A percentile compares a stretch with the other conserved stretches of the same genome.
These are phyloP conservation scores for Monosporascus sp. DNA, from an alignment of 2,329 filamentous ascomycete species.

Conservation along the genomic window DNA sequence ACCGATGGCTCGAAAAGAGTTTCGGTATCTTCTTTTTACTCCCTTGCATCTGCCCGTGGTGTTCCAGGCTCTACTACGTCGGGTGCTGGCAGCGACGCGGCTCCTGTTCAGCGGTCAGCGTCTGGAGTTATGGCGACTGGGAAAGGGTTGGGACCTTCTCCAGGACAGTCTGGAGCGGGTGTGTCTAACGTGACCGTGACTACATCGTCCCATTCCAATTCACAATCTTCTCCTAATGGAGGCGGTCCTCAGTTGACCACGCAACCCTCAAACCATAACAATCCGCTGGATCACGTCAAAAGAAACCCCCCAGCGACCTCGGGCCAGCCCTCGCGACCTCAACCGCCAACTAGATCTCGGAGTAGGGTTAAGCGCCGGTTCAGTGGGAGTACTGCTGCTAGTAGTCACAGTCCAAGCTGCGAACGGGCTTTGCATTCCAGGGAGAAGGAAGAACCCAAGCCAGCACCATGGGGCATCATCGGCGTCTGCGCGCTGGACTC, in stretches of 20 bases:
- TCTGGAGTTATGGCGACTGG: constrained; percentile 43
- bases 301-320: constrained; percentile 31
- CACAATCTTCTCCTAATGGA: constrained; percentile 33
- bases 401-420: constrained; percentile 74
- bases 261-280: constrained; percentile 35
- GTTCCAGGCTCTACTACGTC: constrained; percentile 48
- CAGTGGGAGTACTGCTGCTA: constrained; percentile 76
- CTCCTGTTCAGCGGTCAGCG: constrained; percentile 35
- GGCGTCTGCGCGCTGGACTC: constrained; percentile 93
- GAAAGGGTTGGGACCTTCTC: constrained; percentile 33
- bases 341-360: constrained; percentile 52
- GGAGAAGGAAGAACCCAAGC: constrained; percentile 57
- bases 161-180: constrained; percentile 45
- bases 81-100: constrained; percentile 47
- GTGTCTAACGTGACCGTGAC: constrained; percentile 50
- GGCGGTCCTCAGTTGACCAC: constrained; percentile 43
- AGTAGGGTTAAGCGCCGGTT: constrained; percentile 70
- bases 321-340: constrained; percentile 31
- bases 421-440: constrained; percentile 54
- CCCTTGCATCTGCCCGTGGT: constrained; percentile 57
- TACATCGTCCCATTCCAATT: constrained; percentile 42
- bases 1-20: constrained; percentile 55
- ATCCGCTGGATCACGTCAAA: constrained; percentile 43
- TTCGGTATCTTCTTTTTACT: constrained; percentile 70
- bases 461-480: constrained; percentile 63